These are phyloP conservation scores for Pulveroboletus sp. DNA, from an alignment of 768 basidiomycete genomes.

Conservation along the genomic window DNA sequence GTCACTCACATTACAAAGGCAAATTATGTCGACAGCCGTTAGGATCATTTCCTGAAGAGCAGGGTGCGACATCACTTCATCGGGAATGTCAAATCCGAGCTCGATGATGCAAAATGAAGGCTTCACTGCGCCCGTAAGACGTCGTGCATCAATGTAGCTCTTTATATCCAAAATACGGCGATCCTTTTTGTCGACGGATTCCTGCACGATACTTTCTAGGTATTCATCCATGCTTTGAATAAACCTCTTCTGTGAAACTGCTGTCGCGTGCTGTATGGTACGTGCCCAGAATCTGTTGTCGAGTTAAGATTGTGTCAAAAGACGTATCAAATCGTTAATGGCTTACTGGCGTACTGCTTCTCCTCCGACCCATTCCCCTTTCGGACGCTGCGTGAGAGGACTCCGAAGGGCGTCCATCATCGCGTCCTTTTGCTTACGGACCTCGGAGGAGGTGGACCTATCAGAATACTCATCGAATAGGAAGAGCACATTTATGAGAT, in stretches of 20 bases:
- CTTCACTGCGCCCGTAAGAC: conserved; percentile 39
- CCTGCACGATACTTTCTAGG: conserved; percentile 36
- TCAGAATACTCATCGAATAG: conserved; percentile 53
- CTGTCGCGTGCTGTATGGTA: conserved; percentile 3
- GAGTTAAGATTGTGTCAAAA: neutral
- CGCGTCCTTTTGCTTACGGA: conserved; percentile 21
- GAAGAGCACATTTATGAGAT: conserved; percentile 52
- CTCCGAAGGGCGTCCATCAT: conserved; percentile 21
- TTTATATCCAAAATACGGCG: conserved; percentile 35
- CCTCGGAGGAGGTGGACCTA: conserved; percentile 29
- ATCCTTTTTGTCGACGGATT: conserved; percentile 40
- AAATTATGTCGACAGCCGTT: conserved; percentile 33
- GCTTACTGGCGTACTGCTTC: conserved; percentile 19
- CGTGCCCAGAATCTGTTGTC: conserved; percentile 15
- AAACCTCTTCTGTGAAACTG: conserved; percentile 29
- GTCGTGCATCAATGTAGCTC: conserved; percentile 39
- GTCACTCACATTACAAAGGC: conserved; percentile 33
- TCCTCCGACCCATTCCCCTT: conserved; percentile 19
- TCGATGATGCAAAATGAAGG: conserved; percentile 39
- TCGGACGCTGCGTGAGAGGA: conserved; percentile 6
- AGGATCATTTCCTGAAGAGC: conserved; percentile 30
- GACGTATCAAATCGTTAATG: neutral
- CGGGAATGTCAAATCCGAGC: conserved; percentile 36
- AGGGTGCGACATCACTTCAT: conserved; percentile 41
- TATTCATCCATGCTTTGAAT: conserved; percentile 36